Base-by-base conservation (phyloP, 371 early-diverging fungal genomes). In the Apophysomyces elegans region DNA sequence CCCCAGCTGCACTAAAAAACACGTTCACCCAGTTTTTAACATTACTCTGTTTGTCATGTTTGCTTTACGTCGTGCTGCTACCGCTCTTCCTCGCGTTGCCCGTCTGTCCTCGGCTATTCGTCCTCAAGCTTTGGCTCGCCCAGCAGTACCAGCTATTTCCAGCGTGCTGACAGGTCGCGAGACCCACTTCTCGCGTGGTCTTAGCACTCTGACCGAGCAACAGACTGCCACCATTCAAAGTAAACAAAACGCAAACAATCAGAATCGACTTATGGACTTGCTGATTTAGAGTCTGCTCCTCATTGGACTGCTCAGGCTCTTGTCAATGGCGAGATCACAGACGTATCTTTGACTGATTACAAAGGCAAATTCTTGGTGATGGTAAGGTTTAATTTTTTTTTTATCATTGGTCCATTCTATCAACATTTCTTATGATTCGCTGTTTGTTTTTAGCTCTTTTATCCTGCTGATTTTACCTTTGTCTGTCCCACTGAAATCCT, bases 301-400 rank as follows among this genome's bases (percentile, higher is more conserved):
- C 78, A 79, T 62, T 93, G 91, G 84, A 84, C 80, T 39, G 90
- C 89, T 59, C 78, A 80, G 38, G 91, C 90, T 61, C 85, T 92
- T 37, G 79, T 89, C 56, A 81, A 90, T 70, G 91, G 90, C 50
- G 84, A 81, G 71, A 88, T 94, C 85, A 86, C 88, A 80, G 78
- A 85, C 63, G 77, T 97, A 46, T 88, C 90, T 38, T 80, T 95
- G 56, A 81, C 84, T 26, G 91, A 95, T 80, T 97, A 91, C 88
- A 90, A 90, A 84, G 96, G 96, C 74, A 84, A 77, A 64, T 83
- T 76, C 64, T 71, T 83, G 11, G 75, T 83, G 26, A 70, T 83
- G 58, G 73, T 82, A 35, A 41, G 4, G 41, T 1, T 26, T 26
- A 26, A 26, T 26, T 2, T 26, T 26, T 26, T 32, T 32, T n/a